Evolutionary conservation across 306 rosid species (phyloP), one percentile per base, ranked within the genome.

Genomic region (Cucumis sativus): DNA sequence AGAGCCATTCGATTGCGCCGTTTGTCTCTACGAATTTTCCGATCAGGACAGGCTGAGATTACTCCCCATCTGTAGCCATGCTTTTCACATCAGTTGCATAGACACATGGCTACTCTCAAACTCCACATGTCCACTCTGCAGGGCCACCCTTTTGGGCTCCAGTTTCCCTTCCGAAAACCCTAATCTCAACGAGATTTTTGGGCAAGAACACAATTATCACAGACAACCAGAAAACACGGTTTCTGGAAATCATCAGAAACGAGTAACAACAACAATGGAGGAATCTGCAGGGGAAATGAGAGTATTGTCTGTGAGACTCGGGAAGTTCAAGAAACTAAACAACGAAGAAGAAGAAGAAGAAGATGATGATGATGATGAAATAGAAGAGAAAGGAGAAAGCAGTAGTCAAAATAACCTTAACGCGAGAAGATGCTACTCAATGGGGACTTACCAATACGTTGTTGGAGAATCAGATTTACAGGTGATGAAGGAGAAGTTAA

Each of bases 51-150:
- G 81, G 80, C 82, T 94, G 75, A 89, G 98, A 52, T 79, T 92
- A 84, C 86, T 94, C 66, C 98, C 98, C 0, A 21, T 62, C 4
- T 94, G 98, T 76, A 81, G 93, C 43, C 98, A 94, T 80, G 97
- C 98, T 9, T 94, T 94, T 75, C 98, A 94, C 80, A 82, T 84
- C 60, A 78, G 78, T 47, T 94, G 98, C 70, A 88, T 94, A 28
- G 98, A 92, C 79, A 89, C 91, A 17, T 94, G 98, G 98, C 97
- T 94, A 18, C 88, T 91, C 14, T 88, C 98, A 16, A 90, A 88
- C 40, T 88, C 92, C 15, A 92, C 98, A 17, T 94, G 98, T 73
- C 98, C 98, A 78, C 96, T 94, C 30, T 94, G 98, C 76, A 86
- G 96, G 83, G 83, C 88, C 1, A 77, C 88, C 77, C 84, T 89